Percentiles rank a stretch among this genome's conserved stretches.
Evolutionary conservation across 768 basidiomycete species (phyloP).

Genomic region (Agrocybe praecox): DNA sequence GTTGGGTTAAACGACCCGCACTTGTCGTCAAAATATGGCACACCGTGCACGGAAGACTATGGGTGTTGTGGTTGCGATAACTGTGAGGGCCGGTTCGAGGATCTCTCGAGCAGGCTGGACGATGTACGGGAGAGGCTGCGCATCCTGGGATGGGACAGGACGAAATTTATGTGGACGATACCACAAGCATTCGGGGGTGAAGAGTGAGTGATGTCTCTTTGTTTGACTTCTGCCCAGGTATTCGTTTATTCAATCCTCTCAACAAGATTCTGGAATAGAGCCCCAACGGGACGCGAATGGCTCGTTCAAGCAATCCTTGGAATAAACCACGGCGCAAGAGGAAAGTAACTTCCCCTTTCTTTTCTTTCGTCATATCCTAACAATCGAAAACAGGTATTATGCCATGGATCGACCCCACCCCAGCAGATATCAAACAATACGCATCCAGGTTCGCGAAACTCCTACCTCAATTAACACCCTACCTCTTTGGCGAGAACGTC

Average conservation of each 20-base stretch:
- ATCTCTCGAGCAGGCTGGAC: slow-evolving; percentile 50
- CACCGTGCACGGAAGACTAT: slow-evolving; percentile 46
- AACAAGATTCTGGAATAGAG: slow-evolving; percentile 47
- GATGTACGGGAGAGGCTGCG: slow-evolving; percentile 43
- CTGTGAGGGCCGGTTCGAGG: slow-evolving; percentile 54
- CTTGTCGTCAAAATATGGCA: slow-evolving; percentile 45
- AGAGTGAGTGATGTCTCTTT: slow-evolving; percentile 16
- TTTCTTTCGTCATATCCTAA: too few relatives aligned
- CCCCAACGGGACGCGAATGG: slow-evolving; percentile 54
- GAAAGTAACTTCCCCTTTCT: slow-evolving; percentile 14
- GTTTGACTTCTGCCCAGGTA: not conserved
- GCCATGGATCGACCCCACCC: slow-evolving; percentile 44
- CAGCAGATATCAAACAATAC: slow-evolving; percentile 35
- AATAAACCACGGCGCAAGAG: slow-evolving; percentile 54
- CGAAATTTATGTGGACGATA: slow-evolving; percentile 56
- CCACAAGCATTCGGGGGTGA: slow-evolving; percentile 58
- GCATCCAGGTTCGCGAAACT: slow-evolving; percentile 34
- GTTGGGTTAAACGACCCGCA: slow-evolving; percentile 39
- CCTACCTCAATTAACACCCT: slow-evolving; percentile 17
- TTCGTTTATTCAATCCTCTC: not conserved
- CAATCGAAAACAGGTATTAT: slow-evolving; percentile 31
- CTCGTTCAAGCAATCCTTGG: slow-evolving; percentile 50
- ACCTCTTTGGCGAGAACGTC: slow-evolving; percentile 2
- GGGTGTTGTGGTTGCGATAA: slow-evolving; percentile 67
- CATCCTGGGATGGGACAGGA: slow-evolving; percentile 47